phyloP scores from a whole-genome alignment of 257 asterid genomes.

The Parsonsia alboflavescens region DNA sequence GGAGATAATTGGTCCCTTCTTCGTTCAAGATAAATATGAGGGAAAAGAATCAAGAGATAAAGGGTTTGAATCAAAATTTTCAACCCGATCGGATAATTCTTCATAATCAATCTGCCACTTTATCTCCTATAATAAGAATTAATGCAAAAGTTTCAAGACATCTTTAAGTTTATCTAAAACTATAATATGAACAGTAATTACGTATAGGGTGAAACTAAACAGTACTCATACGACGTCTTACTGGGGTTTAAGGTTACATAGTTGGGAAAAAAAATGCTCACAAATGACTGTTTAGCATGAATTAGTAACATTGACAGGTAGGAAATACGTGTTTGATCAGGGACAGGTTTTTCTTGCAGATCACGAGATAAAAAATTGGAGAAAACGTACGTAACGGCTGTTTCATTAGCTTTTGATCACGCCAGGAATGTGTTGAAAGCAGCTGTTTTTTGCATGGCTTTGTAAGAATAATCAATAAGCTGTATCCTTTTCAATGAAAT shows the following conservation, averaged over 20 bases:
- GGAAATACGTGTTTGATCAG: neutral
- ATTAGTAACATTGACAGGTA: neutral
- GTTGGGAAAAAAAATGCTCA: neutral
- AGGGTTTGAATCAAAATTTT: neutral
- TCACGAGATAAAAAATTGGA: neutral
- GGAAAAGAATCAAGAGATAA: too few relatives aligned
- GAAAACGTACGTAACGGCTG: constrained; percentile 13
- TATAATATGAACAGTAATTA: too few relatives aligned
- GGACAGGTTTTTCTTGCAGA: neutral
- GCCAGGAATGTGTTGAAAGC: constrained; percentile 24
- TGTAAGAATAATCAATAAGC: neutral
- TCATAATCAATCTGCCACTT: neutral
- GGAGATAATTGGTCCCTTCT: too few relatives aligned
- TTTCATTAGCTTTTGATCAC: constrained; percentile 37
- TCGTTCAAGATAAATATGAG: too few relatives aligned
- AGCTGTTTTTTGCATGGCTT: constrained; percentile 21
- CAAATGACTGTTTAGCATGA: neutral
- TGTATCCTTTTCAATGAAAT: neutral
- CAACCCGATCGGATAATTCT: neutral
- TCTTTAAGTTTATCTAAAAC: neutral
- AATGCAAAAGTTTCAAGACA: neutral
- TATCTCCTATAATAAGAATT: neutral
- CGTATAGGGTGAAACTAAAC: too few relatives aligned
- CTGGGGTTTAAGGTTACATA: too few relatives aligned
- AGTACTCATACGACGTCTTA: too few relatives aligned